Evolutionary conservation across 1,139 yeast genomes (phyloP), one percentile per base, ranked within the genome.

Genomic region (Zygosaccharomyces sapae): DNA sequence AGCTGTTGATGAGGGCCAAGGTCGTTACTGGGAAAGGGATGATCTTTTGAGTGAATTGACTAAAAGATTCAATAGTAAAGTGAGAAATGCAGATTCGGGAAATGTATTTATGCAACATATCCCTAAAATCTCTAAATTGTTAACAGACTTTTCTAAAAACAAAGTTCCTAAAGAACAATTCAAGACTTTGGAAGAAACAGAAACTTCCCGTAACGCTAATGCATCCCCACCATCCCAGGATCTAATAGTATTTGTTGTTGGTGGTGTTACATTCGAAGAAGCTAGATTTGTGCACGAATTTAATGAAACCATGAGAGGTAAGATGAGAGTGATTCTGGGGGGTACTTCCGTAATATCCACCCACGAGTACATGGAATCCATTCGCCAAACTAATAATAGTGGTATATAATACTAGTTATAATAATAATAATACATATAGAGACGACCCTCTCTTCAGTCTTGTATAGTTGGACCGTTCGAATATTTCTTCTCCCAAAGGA

Each of bases 221-320:
- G 16, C 39, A 3, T 22, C 42, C 6, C 41, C 55, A 62, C 54
- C 73, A 70, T 76, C 86, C 1, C 94, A 85, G 61, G 95, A 89
- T 59, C 73, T 92, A 6, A 75, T 92, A 9, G 76, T 92, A 1
- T 92, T 86, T 63, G 72, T 90, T 49, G 80, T 88, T 45, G 97
- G 97, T 8, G 98, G 98, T 4, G 84, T 79, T 2, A 92, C 97
- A 0, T 89, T 81, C 62, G 97, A 90, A 65, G 99, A 92, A 64
- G 86, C 95, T 0, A 76, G 96, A 48, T 68, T 89, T 40, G 81
- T 89, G 3, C 80, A 86, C 48, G 88, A 88, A 55, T 73, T 89
- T 55, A 83, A 84, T 59, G 68, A 67, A 18, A 67, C 76, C 13
- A 62, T 62, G 59, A 72, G 72, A 43, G 74, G 73, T 41, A 77